Evolutionary conservation across 2,329 filamentous ascomycete genomes (phyloP).

Genomic region (Stenocarpella maydis): DNA sequence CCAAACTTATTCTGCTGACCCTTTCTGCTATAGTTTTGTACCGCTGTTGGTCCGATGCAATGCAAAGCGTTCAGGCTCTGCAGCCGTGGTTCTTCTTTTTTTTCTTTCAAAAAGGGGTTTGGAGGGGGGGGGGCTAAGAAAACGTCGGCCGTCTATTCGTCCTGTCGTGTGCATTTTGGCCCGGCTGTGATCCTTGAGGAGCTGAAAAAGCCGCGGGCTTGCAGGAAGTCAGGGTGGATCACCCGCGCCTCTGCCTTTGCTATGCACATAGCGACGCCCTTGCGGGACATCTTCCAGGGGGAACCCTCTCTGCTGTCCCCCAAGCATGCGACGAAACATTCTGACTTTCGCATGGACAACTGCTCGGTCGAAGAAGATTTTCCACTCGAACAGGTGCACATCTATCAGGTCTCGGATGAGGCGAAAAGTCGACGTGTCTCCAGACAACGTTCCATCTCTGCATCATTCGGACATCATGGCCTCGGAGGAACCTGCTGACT

Average conservation of each 20-base stretch:
- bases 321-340: conserved; percentile 27
- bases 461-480: conserved; percentile 14
- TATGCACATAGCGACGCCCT: not conserved
- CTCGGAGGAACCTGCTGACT: conserved; percentile 4
- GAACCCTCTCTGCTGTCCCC: conserved; percentile 19
- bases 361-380: conserved; percentile 23
- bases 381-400: conserved; percentile 5
- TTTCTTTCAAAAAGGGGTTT: too few relatives aligned
- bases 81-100: conserved; percentile 2
- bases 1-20: not conserved
- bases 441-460: not conserved
- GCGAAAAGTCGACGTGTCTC: conserved; percentile 30
- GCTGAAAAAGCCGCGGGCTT: conserved; percentile 33
- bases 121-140: not conserved
- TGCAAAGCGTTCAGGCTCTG: not conserved
- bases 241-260: conserved; percentile 17
- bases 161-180: conserved; percentile 11
- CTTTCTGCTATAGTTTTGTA: not conserved
- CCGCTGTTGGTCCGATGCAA: conserved; percentile 9
- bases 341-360: conserved; percentile 25
- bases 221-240: conserved; percentile 34
- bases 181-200: conserved; percentile 33
- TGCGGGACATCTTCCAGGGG: conserved; percentile 26
- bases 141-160: conserved; percentile 16
- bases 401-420: conserved; percentile 10